These are phyloP conservation scores for Mrakia blollopis DNA, from an alignment of 768 basidiomycete species.

Conservation along the genomic window DNA sequence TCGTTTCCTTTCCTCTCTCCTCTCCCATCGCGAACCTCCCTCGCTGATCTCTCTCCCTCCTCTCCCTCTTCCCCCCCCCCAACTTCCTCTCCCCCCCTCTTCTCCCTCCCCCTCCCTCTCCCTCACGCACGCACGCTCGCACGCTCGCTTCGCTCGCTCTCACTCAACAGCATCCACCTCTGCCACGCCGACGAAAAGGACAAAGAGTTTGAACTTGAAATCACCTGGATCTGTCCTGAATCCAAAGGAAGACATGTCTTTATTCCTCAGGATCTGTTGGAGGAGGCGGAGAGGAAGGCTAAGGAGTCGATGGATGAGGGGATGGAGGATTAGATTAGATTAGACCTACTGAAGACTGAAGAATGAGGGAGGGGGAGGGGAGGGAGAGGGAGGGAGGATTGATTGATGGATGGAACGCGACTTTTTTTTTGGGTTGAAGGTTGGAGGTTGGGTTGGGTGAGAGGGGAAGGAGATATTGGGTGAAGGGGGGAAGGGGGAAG, in stretches of 20 bases:
- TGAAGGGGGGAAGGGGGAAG: no score
- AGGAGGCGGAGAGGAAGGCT: slow-evolving; percentile 80
- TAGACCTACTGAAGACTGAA: no score
- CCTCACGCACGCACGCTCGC: neutral
- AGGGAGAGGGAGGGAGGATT: neutral
- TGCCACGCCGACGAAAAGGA: slow-evolving; percentile 98
- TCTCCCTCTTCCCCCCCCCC: slow-evolving; percentile 48
- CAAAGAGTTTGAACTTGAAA: slow-evolving; percentile 95
- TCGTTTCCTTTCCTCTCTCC: neutral
- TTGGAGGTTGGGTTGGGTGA: no score
- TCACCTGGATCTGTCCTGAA: slow-evolving; percentile 92
- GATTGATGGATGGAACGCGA: no score
- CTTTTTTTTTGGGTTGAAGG: no score
- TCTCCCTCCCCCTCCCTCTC: neutral
- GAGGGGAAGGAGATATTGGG: no score
- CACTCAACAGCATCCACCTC: slow-evolving; percentile 92
- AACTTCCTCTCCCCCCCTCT: slow-evolving; percentile 79
- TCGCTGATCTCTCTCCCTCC: neutral
- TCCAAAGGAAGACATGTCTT: slow-evolving; percentile 70
- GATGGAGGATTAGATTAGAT: slow-evolving; percentile 29
- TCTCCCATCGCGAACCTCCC: slow-evolving; percentile 11
- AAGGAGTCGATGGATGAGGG: slow-evolving; percentile 60
- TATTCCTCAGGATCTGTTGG: slow-evolving; percentile 77
- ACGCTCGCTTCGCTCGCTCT: neutral
- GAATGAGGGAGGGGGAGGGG: neutral